phyloP scores from a whole-genome alignment of 2,329 filamentous ascomycete species.

The Sporothrix pallida region DNA sequence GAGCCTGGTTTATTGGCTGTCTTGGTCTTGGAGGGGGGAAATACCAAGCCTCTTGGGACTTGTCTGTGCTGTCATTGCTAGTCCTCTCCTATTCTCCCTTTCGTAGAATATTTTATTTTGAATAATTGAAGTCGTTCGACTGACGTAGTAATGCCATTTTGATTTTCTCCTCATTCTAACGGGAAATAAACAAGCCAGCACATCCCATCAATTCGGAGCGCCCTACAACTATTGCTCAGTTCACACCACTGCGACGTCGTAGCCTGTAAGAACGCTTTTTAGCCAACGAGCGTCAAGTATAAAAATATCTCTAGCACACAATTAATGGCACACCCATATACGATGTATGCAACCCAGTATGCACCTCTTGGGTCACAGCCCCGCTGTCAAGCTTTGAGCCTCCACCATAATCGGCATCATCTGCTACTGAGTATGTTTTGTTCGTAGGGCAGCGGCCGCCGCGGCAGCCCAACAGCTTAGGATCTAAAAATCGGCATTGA shows the following conservation, averaged over 20 bases:
- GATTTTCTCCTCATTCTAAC: neutral
- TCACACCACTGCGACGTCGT: neutral
- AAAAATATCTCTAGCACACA: conserved; percentile 7
- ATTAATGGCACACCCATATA: neutral
- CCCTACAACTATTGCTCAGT: conserved; percentile 4
- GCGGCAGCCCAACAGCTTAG: no score
- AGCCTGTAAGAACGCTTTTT: neutral
- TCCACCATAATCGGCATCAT: conserved; percentile 23
- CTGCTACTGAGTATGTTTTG: neutral
- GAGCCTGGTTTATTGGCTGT: conserved; percentile 10
- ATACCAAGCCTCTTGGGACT: neutral
- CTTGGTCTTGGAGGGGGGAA: neutral
- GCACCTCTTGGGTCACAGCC: conserved; percentile 26
- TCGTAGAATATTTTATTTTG: neutral
- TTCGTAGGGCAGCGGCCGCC: neutral
- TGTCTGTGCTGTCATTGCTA: neutral
- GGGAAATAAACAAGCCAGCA: no score
- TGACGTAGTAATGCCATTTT: no score
- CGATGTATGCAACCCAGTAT: neutral
- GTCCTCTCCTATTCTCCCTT: neutral
- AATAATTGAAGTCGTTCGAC: no score
- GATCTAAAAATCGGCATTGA: neutral
- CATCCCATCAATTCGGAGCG: neutral
- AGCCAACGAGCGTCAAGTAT: neutral
- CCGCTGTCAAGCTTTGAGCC: conserved; percentile 28